Evolutionary conservation across 441 rosid species (phyloP), one percentile per base, ranked within the genome.

Genomic region (Syzygium syzygioides): DNA sequence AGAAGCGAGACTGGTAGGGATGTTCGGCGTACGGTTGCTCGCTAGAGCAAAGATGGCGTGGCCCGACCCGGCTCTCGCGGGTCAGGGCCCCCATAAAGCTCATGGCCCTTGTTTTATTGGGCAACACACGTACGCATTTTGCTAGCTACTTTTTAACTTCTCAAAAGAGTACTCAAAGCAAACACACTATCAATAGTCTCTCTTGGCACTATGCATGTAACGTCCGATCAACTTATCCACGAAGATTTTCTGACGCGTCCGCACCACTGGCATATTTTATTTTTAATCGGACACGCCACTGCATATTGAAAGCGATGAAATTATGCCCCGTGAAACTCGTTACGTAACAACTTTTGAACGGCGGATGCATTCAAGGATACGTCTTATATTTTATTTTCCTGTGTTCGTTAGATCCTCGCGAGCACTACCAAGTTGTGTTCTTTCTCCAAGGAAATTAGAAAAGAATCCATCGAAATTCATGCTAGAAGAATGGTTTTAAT

Each of bases 381-480:
- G 14, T 28, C 13, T 28, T 13, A 30, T 60, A 11, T 60, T 60
- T 5, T 14, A 8, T 60, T 60, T 60, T n/a, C 68, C 32, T 0
- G 9, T 45, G 48, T 7, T 7, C 48, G 9, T 45, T 45, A 45
- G 48, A 45, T 45, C 48, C 48, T 45, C 6, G 0, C 1, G 1
- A 28, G 32, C 68, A 0, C 30, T 7, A 6, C 18, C 19, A 28
- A 60, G 32, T 28, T 28, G 19, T n/a, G 0, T n/a, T 60, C 68
- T 6, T 60, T 60, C 0, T n/a, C 0, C 0, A n/a, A n/a, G 34
- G 68, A 0, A 0, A 60, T 28, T 60, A n/a, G 9, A 28, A 60
- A 28, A n/a, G 34, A 28, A 60, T 28, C 48, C 48, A 45, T 45
- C 48, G 48, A 60, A n/a, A 60, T 60, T 60, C 34, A 60, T 60